Base-by-base conservation (phyloP, 106 monocot species). In the Dioscorea dumetorum region DNA sequence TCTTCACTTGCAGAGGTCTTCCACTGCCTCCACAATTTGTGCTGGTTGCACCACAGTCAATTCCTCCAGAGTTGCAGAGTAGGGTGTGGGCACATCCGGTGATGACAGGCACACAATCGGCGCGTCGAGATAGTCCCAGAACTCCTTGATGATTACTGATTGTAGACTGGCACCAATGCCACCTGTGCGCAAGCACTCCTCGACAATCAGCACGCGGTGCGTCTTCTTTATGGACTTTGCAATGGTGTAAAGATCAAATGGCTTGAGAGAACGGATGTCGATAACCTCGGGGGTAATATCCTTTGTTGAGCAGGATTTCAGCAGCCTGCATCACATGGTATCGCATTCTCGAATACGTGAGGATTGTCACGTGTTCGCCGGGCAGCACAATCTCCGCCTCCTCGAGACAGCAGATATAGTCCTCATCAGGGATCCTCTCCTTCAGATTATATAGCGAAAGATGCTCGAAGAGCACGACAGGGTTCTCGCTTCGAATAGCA, bases 211-310 rank as follows among this genome's bases (percentile, higher is more conserved):
- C 70, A 95, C 95, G 0, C 95, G 83, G 58, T 95, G 88, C 2
- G 95, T 95, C 72, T 95, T 95, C 88, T 91, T 95, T 54, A 91
- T 66, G 0, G 91, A 88, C 31, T 95, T 88, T 8, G 88, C 95
- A 1, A 91, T 95, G 33, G 91, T 95, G 70, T 88, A 72, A 28
- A 95, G 76, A 73, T 95, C 95, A 69, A 95, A 95, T 16, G 95
- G 95, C 70, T 95, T 95, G 70, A 95, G 23, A 0, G 91, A 91
- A 64, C 95, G 71, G 68, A 95, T 95, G 71, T 95, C 95, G 19
- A 95, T 91, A n/a, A 95, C 91, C 75, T 95, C 95, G 1, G 95
- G n/a, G 91, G 23, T 95, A 88, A 21, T 95, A 95, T 10, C 95
- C 95, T 14, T 69, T 76, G 76, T 76, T 76, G 8, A 81, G 76